A percentile compares a stretch with the other conserved stretches of the same genome.
Conservation (phyloP, 1,284 basidiomycete genomes). For the Ustilago curta region DNA sequence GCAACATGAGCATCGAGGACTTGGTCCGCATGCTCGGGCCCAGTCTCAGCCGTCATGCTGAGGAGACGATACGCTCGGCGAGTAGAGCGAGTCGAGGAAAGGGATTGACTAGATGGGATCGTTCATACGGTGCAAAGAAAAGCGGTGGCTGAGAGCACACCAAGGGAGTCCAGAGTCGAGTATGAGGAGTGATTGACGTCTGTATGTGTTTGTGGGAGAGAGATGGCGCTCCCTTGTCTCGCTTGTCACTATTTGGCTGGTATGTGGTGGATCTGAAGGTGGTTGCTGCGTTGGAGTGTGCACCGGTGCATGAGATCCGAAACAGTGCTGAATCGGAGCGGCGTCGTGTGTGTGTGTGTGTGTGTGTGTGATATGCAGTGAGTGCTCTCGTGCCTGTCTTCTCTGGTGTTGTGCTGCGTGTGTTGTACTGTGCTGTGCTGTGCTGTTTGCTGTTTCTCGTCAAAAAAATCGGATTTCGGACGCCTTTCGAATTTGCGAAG, state of each 20-base stretch:
- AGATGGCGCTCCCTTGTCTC: too few species aligned
- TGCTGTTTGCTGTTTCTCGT: conserved; percentile 1
- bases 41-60: conserved; percentile 30
- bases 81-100: neutral
- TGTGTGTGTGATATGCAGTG: too few species aligned
- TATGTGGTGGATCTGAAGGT: too few species aligned
- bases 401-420: conserved; percentile 12
- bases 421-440: conserved; percentile 3
- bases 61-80: neutral
- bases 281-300: too few species aligned
- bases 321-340: conserved; percentile 4
- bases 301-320: conserved; percentile 6
- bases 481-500: conserved; percentile 3
- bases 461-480: conserved; percentile 12
- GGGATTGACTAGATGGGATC: neutral
- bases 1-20: neutral
- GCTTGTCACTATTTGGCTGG: too few species aligned
- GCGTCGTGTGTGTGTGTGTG: conserved; percentile 15
- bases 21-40: conserved; percentile 8
- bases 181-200: too few species aligned
- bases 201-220: too few species aligned
- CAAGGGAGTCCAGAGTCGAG: too few species aligned
- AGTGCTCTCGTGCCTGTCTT: neutral
- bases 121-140: neutral
- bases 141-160: too few species aligned